phyloP scores from a whole-genome alignment of 768 basidiomycete species.

The Phylloporus sp. region DNA sequence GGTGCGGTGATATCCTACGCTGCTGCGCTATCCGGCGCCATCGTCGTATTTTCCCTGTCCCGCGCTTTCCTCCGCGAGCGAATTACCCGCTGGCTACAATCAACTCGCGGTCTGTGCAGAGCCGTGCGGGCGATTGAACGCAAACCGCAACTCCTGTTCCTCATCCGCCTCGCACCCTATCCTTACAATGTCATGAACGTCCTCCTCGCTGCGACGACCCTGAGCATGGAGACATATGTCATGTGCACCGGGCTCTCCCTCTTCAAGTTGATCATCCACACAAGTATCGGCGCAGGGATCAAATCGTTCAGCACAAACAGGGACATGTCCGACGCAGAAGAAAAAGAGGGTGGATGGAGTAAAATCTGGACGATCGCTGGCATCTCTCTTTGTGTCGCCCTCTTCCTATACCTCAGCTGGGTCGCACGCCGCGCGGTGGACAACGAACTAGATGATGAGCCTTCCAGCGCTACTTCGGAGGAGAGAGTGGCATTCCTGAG shows the following conservation, averaged over 20 bases:
- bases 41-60: constrained; percentile 78
- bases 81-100: constrained; percentile 70
- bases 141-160: constrained; percentile 81
- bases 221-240: constrained; percentile 74
- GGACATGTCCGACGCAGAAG: constrained; percentile 38
- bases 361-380: constrained; percentile 63
- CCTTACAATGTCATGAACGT: constrained; percentile 96
- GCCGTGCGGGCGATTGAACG: constrained; percentile 85
- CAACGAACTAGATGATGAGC: constrained; percentile 47
- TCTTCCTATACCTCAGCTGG: constrained; percentile 75
- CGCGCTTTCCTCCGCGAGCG: constrained; percentile 64
- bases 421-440: constrained; percentile 70
- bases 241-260: constrained; percentile 77
- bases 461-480: constrained; percentile 34
- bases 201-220: constrained; percentile 78
- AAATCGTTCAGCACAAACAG: constrained; percentile 65
- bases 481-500: constrained; percentile 52
- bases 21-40: constrained; percentile 79
- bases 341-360: constrained; percentile 43
- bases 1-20: constrained; percentile 85
- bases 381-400: constrained; percentile 62
- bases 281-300: constrained; percentile 79
- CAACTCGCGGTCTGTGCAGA: constrained; percentile 66
- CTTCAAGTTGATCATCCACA: constrained; percentile 89
- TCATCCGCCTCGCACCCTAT: constrained; percentile 89